Percentiles rank a stretch among this genome's conserved stretches.
phyloP scores from a whole-genome alignment of 371 early-diverging fungal genomes.

The Actinomortierella wolfii region DNA sequence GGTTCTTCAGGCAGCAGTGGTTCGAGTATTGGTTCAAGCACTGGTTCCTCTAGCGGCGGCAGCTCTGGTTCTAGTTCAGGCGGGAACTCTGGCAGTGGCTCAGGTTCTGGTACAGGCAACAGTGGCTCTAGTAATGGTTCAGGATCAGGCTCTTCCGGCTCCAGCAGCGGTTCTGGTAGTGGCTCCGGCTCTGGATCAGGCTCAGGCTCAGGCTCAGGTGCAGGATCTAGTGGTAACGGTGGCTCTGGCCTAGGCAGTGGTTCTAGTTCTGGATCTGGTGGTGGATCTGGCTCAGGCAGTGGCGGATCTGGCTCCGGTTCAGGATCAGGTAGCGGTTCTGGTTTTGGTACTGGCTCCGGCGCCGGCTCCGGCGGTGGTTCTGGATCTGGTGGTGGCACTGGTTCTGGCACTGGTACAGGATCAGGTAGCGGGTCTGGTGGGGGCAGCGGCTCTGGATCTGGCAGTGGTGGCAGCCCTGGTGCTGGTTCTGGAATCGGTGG shows the following conservation, averaged over 20 bases:
- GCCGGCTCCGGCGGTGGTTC: background rate
- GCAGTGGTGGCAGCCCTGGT: background rate
- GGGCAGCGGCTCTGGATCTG: constrained; percentile 1
- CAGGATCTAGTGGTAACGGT: too few species aligned
- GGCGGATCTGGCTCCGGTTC: too few species aligned
- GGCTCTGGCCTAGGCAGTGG: too few species aligned
- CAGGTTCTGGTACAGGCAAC: constrained; percentile 18
- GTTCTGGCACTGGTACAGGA: background rate
- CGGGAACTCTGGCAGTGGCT: background rate
- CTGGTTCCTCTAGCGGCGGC: background rate
- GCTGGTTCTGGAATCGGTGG: constrained; percentile 8
- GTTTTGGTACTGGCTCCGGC: constrained; percentile 2
- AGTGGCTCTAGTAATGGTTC: constrained; percentile 5
- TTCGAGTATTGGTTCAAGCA: constrained; percentile 4
- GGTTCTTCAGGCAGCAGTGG: background rate
- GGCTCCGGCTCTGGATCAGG: constrained; percentile 15
- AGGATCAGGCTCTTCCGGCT: constrained; percentile 12
- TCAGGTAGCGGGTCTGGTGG: constrained; percentile 5
- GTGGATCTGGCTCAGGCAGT: too few species aligned
- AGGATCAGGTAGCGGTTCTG: constrained; percentile 2
- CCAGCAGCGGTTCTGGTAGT: background rate
- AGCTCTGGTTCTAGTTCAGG: constrained; percentile 5
- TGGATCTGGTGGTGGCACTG: constrained; percentile 1
- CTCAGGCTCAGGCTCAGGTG: constrained; percentile 12
- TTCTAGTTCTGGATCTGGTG: too few species aligned